Percentiles rank a stretch among this genome's conserved stretches.
These are phyloP conservation scores for Plasmodium blacklocki DNA, from an alignment of 169 alveolate genomes.

Conservation along the genomic window DNA sequence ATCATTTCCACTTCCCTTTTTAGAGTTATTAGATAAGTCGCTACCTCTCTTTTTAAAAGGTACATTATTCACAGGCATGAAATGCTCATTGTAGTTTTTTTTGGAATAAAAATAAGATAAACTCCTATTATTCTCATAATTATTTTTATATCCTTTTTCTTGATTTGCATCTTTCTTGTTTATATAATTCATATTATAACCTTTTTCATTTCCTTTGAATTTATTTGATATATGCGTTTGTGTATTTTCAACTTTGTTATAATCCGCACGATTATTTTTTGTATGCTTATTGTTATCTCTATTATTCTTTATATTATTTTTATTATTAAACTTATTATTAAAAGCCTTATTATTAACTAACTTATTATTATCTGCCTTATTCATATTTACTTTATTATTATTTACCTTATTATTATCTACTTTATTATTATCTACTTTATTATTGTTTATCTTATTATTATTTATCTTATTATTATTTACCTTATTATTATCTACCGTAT, in stretches of 20 bases:
- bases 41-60: background rate
- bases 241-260: background rate
- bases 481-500: background rate
- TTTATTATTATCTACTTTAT: background rate
- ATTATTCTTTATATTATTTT: background rate
- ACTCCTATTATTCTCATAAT: background rate
- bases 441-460: background rate
- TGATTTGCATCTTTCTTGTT: conserved; percentile 1
- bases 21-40: background rate
- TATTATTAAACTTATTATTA: background rate
- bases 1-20: conserved; percentile 8
- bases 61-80: background rate
- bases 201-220: conserved; percentile 1
- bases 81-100: conserved; percentile 6
- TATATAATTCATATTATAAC: conserved; percentile 4
- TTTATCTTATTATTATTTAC: background rate
- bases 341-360: background rate
- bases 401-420: too few relatives aligned
- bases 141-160: background rate
- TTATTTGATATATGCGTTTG: background rate
- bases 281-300: too few relatives aligned
- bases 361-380: background rate
- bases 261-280: background rate
- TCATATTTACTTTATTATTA: background rate
- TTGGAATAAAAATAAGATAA: conserved; percentile 4